Conservation (phyloP, 2,329 filamentous ascomycete genomes). For the Alternaria postmessia region DNA sequence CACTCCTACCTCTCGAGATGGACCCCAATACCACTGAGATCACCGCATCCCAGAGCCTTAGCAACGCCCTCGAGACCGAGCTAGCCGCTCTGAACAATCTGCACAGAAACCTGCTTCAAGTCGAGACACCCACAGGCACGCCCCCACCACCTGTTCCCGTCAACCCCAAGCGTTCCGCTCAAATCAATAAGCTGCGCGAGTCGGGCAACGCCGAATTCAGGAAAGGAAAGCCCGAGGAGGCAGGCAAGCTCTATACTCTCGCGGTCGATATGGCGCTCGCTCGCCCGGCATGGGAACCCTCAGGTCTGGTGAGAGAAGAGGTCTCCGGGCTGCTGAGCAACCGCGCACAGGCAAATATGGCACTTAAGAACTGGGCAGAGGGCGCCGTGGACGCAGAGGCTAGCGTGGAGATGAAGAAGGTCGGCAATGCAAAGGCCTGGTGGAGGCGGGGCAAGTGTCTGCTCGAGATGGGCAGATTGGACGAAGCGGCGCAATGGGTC, state of each 20-base stretch:
- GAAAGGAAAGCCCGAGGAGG: slow-evolving; percentile 77
- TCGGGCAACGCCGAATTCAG: slow-evolving; percentile 83
- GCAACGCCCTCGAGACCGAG: slow-evolving; percentile 51
- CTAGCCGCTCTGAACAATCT: slow-evolving; percentile 79
- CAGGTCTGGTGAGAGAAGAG: slow-evolving; percentile 84
- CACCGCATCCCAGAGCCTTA: slow-evolving; percentile 54
- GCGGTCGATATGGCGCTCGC: slow-evolving; percentile 87
- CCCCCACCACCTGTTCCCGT: slow-evolving; percentile 89
- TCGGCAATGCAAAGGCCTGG: slow-evolving; percentile 93
- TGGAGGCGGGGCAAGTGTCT: slow-evolving; percentile 87
- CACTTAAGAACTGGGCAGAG: slow-evolving; percentile 80
- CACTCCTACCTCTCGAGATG: slow-evolving; percentile 80
- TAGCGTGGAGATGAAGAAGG: slow-evolving; percentile 85
- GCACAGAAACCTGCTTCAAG: slow-evolving; percentile 74
- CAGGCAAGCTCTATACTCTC: slow-evolving; percentile 81
- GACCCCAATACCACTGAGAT: slow-evolving; percentile 84
- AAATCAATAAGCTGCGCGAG: slow-evolving; percentile 91
- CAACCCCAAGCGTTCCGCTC: slow-evolving; percentile 88
- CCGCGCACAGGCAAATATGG: slow-evolving; percentile 90
- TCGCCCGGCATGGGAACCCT: slow-evolving; percentile 87
- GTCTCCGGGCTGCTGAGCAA: slow-evolving; percentile 81
- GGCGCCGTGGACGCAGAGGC: slow-evolving; percentile 86
- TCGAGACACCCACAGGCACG: slow-evolving; percentile 68
- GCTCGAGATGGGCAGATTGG: slow-evolving; percentile 86
- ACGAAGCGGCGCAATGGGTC: slow-evolving; percentile 84